These are phyloP conservation scores for Hsuehochloa calcarea DNA, from an alignment of 176 grass and related monocot genomes.

Conservation along the genomic window DNA sequence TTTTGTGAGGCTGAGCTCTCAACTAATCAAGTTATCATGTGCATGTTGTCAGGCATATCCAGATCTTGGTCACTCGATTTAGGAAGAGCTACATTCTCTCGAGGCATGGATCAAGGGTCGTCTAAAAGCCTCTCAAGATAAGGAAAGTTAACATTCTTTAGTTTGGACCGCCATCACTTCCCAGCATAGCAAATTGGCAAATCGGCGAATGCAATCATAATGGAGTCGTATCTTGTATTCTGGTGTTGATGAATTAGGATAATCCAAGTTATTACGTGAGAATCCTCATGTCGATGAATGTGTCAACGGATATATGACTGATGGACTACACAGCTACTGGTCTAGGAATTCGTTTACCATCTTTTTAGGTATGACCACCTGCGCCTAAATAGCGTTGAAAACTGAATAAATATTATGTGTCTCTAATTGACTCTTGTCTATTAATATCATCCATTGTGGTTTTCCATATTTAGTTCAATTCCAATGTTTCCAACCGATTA, in stretches of 20 bases:
- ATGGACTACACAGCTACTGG: neutral
- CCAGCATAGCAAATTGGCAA: neutral
- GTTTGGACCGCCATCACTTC: neutral
- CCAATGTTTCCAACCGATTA: neutral
- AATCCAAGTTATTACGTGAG: neutral
- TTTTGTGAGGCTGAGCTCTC: neutral
- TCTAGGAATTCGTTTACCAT: neutral
- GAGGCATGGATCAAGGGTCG: constrained; percentile 73
- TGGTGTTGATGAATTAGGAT: neutral
- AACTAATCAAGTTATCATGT: neutral
- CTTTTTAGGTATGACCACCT: neutral
- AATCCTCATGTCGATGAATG: neutral
- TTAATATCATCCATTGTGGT: neutral
- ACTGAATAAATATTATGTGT: neutral
- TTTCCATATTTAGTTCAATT: neutral
- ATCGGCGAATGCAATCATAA: neutral
- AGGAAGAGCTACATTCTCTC: constrained; percentile 63
- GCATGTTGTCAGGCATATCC: constrained; percentile 66
- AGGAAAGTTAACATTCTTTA: constrained; percentile 16
- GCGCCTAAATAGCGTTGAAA: neutral
- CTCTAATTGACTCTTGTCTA: neutral
- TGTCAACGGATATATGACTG: neutral
- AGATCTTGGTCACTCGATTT: constrained; percentile 73
- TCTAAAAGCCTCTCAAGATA: constrained; percentile 45
- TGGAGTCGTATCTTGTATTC: neutral